Evolutionary conservation across 2,329 filamentous ascomycete genomes (phyloP).

Genomic region (Aspergillus pseudoviridinutans): DNA sequence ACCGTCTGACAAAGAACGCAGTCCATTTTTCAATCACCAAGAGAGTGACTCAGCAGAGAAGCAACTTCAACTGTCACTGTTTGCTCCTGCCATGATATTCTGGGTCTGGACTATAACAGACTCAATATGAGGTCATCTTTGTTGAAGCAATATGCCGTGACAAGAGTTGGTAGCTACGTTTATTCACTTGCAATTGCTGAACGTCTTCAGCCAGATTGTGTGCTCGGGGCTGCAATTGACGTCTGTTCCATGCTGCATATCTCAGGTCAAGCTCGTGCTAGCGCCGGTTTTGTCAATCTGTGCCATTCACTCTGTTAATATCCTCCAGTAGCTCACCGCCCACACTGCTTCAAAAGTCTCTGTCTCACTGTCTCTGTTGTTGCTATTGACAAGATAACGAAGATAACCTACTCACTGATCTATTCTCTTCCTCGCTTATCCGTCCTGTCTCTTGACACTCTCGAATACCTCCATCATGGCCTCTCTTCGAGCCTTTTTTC

Average conservation of each 20-base stretch:
- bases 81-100: background rate
- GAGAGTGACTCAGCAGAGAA: background rate
- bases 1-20: background rate
- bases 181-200: background rate
- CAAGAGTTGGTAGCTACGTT: background rate
- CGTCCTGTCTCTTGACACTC: slow-evolving; percentile 1
- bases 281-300: slow-evolving; percentile 1
- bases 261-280: background rate
- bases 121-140: background rate
- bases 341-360: slow-evolving; percentile 6
- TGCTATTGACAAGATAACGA: background rate
- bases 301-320: slow-evolving; percentile 1
- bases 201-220: background rate
- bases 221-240: background rate
- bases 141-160: background rate
- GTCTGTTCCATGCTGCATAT: background rate
- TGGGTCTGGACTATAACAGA: background rate
- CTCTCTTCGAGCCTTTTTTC: slow-evolving; percentile 1
- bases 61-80: background rate
- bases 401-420: background rate
- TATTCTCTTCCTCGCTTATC: background rate
- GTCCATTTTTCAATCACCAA: background rate
- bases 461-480: slow-evolving; percentile 7
- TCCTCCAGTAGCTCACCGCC: slow-evolving; percentile 12
- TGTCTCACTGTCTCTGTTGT: slow-evolving; percentile 1